A percentile compares a stretch with the other conserved stretches of the same genome.
Evolutionary conservation across 148 eudicot genomes (phyloP).

Genomic region (Oxyria digyna): DNA sequence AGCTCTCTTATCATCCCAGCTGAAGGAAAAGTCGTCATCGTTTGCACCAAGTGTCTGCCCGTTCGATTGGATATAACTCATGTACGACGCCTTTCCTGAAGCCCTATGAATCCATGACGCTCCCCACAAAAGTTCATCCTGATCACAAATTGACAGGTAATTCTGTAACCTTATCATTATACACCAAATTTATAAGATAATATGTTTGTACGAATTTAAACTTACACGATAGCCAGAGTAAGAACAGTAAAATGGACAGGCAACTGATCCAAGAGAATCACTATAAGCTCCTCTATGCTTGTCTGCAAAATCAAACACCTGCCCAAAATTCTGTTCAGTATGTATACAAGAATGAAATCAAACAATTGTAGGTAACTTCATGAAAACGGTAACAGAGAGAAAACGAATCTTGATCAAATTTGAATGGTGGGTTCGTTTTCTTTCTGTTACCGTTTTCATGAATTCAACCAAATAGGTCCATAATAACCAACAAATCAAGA

Average conservation of each 20-base stretch:
- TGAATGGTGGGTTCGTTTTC: no score
- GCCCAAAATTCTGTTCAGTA: background rate
- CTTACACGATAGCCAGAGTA: conserved; percentile 73
- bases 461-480: no score
- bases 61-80: conserved; percentile 57
- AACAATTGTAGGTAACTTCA: no score
- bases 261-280: conserved; percentile 55
- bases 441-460: no score
- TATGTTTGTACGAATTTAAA: background rate
- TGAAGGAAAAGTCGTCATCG: conserved; percentile 62
- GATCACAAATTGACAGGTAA: background rate
- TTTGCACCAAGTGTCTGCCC: conserved; percentile 65
- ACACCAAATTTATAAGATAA: no score
- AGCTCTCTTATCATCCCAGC: conserved; percentile 83
- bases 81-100: conserved; percentile 35
- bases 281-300: conserved; percentile 64
- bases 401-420: no score
- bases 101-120: conserved; percentile 89
- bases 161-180: no score
- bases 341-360: no score
- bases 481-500: background rate
- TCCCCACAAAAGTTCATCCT: conserved; percentile 94
- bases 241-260: conserved; percentile 86
- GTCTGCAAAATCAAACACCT: conserved; percentile 81
- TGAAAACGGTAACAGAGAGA: no score